Evolutionary conservation across 495 filamentous ascomycete genomes (phyloP).

Genomic region (Podospora tetraspora): DNA sequence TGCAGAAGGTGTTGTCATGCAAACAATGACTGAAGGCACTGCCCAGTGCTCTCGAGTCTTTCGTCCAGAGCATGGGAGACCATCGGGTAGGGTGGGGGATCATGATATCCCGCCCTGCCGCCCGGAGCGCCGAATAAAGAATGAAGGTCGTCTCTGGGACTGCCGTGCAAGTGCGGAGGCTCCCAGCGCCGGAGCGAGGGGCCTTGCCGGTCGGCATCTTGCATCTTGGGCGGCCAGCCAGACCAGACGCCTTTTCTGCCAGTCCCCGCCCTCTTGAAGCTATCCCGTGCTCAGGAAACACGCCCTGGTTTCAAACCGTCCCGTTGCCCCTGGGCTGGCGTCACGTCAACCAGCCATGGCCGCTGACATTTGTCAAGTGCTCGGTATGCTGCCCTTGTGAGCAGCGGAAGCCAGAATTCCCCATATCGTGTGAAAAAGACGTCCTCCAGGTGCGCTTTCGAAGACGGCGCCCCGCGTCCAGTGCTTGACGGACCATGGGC

Average conservation of each 20-base stretch:
- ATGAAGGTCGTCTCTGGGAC: neutral
- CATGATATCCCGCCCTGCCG: neutral
- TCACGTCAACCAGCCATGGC: conserved; percentile 1
- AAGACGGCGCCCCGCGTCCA: neutral
- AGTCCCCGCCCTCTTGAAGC: neutral
- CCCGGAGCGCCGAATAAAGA: neutral
- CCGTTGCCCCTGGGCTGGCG: conserved; percentile 4
- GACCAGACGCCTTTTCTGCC: conserved; percentile 10
- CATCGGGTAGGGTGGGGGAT: neutral
- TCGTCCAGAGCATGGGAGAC: too few species aligned
- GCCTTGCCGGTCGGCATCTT: conserved; percentile 2
- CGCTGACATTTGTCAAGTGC: neutral
- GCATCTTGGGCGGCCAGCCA: neutral
- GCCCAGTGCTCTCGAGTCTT: neutral
- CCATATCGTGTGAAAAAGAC: neutral
- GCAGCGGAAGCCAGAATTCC: neutral
- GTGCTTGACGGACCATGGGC: neutral
- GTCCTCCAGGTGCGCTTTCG: neutral
- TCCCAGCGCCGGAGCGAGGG: neutral
- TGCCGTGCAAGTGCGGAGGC: neutral
- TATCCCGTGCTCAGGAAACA: conserved; percentile 10
- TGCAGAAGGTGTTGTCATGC: neutral
- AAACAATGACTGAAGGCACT: neutral
- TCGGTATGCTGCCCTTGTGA: neutral
- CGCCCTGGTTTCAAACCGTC: conserved; percentile 14